These are phyloP conservation scores for Aureobasidium leucospermi DNA, from an alignment of 2,329 filamentous ascomycete genomes.

Conservation along the genomic window DNA sequence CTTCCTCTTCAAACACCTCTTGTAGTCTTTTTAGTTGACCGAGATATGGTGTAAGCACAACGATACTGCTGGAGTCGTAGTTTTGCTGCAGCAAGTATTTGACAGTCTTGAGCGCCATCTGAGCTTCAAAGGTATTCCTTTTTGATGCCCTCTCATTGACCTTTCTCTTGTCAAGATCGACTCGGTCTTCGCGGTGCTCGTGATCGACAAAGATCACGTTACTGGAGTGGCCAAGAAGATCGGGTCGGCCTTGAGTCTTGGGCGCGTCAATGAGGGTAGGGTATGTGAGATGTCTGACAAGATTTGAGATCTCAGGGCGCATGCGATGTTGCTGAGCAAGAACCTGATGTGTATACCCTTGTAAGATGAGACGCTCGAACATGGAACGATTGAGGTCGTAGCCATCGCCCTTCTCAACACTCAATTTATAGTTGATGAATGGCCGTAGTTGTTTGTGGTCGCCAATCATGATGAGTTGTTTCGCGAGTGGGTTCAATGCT, in stretches of 20 bases:
- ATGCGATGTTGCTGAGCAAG: slow-evolving; percentile 98
- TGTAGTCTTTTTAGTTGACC: slow-evolving; percentile 50
- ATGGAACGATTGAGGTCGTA: slow-evolving; percentile 78
- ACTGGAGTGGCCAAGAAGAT: slow-evolving; percentile 44
- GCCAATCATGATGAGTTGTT: slow-evolving; percentile 66
- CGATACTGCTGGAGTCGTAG: slow-evolving; percentile 55
- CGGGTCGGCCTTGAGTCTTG: slow-evolving; percentile 32
- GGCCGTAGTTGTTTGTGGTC: slow-evolving; percentile 97
- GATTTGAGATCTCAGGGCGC: slow-evolving; percentile 55
- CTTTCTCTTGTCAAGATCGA: background rate
- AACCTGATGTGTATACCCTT: slow-evolving; percentile 84
- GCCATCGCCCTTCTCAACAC: slow-evolving; percentile 72
- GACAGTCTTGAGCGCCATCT: slow-evolving; percentile 55
- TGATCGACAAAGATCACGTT: slow-evolving; percentile 56
- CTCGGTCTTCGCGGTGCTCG: slow-evolving; percentile 35
- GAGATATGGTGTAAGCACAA: slow-evolving; percentile 59
- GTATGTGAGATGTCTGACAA: slow-evolving; percentile 54
- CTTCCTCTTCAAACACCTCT: slow-evolving; percentile 37
- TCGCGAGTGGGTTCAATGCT: slow-evolving; percentile 50
- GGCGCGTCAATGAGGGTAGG: slow-evolving; percentile 46
- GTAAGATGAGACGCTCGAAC: slow-evolving; percentile 89
- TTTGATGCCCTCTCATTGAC: slow-evolving; percentile 20
- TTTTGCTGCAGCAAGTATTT: slow-evolving; percentile 60
- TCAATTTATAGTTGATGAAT: slow-evolving; percentile 99
- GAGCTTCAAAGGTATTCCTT: slow-evolving; percentile 52